phyloP scores from a whole-genome alignment of 164 flowering plant species.

The Magnolia kwangsiensis region DNA sequence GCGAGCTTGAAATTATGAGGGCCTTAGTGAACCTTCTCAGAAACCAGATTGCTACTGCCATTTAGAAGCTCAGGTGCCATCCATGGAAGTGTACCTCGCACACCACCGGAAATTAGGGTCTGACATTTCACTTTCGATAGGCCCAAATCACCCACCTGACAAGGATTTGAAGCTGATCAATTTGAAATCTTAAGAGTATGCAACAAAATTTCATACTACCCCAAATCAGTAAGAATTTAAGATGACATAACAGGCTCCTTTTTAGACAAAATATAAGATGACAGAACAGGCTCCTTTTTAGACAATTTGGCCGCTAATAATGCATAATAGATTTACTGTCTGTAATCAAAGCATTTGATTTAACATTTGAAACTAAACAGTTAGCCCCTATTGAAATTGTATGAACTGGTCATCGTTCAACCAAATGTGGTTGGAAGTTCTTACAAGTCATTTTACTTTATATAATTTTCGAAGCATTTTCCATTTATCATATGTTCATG shows the following conservation, averaged over 20 bases:
- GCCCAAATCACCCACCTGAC: constrained; percentile 93
- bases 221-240: background rate
- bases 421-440: too few relatives aligned
- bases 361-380: too few relatives aligned
- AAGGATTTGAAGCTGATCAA: background rate
- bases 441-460: too few relatives aligned
- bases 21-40: constrained; percentile 70
- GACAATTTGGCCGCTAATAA: too few relatives aligned
- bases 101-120: constrained; percentile 93
- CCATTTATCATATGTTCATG: too few relatives aligned
- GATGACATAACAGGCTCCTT: background rate
- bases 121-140: constrained; percentile 93
- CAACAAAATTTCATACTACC: background rate
- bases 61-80: constrained; percentile 97
- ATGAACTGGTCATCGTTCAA: too few relatives aligned
- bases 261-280: too few relatives aligned
- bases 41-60: constrained; percentile 89
- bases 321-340: too few relatives aligned
- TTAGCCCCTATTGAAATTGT: too few relatives aligned
- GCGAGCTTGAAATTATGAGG: background rate
- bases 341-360: too few relatives aligned
- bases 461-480: too few relatives aligned
- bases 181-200: background rate
- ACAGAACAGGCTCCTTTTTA: background rate
- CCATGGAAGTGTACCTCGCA: constrained; percentile 98